Evolutionary conservation across 257 asterid species (phyloP).

Genomic region (Solanum clarkiae): DNA sequence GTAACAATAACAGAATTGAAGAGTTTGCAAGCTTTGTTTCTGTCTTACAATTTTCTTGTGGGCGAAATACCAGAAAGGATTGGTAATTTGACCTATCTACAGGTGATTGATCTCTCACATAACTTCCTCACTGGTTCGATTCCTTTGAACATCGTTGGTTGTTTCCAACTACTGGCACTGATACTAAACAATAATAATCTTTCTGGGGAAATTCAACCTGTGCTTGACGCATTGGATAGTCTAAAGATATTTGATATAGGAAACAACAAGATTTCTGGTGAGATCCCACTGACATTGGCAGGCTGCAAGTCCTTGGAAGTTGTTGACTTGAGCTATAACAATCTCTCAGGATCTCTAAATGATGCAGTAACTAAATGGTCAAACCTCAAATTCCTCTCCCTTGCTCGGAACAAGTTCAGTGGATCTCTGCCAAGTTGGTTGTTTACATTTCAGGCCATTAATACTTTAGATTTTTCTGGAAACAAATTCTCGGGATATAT

Average conservation of each 20-base stretch:
- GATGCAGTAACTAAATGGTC: slow-evolving; percentile 89
- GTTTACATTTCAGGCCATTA: slow-evolving; percentile 48
- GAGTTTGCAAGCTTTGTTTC: slow-evolving; percentile 74
- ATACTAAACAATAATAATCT: slow-evolving; percentile 65
- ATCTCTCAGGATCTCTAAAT: slow-evolving; percentile 60
- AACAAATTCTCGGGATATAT: slow-evolving; percentile 64
- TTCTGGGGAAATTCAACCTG: slow-evolving; percentile 91
- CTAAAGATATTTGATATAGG: slow-evolving; percentile 58
- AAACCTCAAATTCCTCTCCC: slow-evolving; percentile 62
- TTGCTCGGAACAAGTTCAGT: slow-evolving; percentile 53
- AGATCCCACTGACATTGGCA: slow-evolving; percentile 89
- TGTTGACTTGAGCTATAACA: slow-evolving; percentile 73
- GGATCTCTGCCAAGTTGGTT: slow-evolving; percentile 79
- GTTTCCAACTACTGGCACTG: slow-evolving; percentile 76
- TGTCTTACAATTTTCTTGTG: slow-evolving; percentile 55
- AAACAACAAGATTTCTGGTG: slow-evolving; percentile 69
- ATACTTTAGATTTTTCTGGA: slow-evolving; percentile 48
- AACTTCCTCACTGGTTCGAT: slow-evolving; percentile 62
- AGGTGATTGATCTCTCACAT: slow-evolving; percentile 77
- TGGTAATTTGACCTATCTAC: slow-evolving; percentile 83
- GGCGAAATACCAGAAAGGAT: slow-evolving; percentile 81
- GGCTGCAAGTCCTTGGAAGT: slow-evolving; percentile 92
- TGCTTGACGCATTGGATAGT: slow-evolving; percentile 91
- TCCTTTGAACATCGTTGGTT: slow-evolving; percentile 79
- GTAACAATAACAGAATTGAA: slow-evolving; percentile 52